Percentiles rank a stretch among this genome's conserved stretches.
These are phyloP conservation scores for Casaregolazyma suthepensis DNA, from an alignment of 1,139 yeast species.

Conservation along the genomic window DNA sequence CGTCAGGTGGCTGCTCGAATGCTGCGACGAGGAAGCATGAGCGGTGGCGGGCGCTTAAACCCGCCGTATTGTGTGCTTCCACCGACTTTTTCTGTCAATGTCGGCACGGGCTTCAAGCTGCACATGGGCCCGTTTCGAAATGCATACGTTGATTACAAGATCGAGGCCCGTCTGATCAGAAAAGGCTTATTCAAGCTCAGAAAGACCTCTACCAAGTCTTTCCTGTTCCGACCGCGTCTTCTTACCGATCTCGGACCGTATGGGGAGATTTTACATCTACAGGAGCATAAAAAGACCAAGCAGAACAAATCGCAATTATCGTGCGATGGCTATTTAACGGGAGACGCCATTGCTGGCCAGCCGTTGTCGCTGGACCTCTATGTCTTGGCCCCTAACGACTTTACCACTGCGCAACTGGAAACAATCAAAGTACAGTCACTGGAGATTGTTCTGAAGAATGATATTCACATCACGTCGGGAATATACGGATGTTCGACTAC, in stretches of 20 bases:
- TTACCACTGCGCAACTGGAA: not conserved
- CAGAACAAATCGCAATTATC: not conserved
- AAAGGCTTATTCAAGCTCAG: constrained; percentile 7
- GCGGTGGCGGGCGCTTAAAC: not conserved
- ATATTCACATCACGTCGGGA: constrained; percentile 5
- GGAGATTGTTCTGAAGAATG: constrained; percentile 7
- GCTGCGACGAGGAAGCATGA: not conserved
- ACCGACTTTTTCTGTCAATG: constrained; percentile 1
- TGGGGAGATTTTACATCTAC: constrained; percentile 3
- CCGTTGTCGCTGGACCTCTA: not conserved
- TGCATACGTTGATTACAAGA: constrained; percentile 1
- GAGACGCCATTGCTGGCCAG: constrained; percentile 3
- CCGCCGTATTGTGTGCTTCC: constrained; percentile 5
- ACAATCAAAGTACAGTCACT: not conserved
- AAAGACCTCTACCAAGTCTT: not conserved
- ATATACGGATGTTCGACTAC: constrained; percentile 4
- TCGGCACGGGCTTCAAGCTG: constrained; percentile 6
- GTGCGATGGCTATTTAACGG: constrained; percentile 4
- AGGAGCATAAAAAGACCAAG: constrained; percentile 1
- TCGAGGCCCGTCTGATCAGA: constrained; percentile 5
- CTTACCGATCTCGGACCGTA: not conserved
- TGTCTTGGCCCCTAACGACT: not conserved
- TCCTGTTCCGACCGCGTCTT: constrained; percentile 3
- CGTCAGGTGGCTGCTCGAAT: not conserved
- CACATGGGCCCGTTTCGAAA: constrained; percentile 8